Percentiles rank a stretch among this genome's conserved stretches.
Conservation (phyloP, 768 basidiomycete species). For the Rubroboletus satanas region DNA sequence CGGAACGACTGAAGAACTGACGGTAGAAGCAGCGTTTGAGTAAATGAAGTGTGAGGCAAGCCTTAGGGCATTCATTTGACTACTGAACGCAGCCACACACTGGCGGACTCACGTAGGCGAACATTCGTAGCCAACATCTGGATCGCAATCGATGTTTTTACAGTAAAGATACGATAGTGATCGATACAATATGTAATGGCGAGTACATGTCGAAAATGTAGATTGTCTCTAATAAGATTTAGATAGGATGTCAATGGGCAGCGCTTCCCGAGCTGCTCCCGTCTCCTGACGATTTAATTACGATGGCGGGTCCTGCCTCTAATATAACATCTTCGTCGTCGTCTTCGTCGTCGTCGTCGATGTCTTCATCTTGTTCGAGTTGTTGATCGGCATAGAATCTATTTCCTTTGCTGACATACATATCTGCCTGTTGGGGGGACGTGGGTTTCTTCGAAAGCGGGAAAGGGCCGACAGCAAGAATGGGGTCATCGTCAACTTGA, state of each 20-base stretch:
- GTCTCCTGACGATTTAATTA: conserved; percentile 35
- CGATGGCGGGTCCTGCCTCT: conserved; percentile 66
- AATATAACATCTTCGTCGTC: conserved; percentile 70
- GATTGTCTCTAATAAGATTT: conserved; percentile 5
- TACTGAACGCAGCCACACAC: conserved; percentile 1
- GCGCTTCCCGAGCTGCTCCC: conserved; percentile 24
- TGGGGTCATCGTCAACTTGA: conserved; percentile 40
- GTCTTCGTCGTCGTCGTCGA: conserved; percentile 59
- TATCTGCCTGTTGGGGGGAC: conserved; percentile 24
- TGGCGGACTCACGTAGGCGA: neutral
- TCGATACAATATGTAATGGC: conserved; percentile 10
- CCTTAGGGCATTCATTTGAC: neutral
- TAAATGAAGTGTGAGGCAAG: neutral
- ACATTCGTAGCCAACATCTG: neutral
- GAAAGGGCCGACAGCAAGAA: conserved; percentile 57
- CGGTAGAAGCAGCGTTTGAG: neutral
- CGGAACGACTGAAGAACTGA: conserved; percentile 1
- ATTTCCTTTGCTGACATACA: conserved; percentile 38
- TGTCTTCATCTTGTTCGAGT: conserved; percentile 55
- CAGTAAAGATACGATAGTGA: neutral
- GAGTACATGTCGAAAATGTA: conserved; percentile 18
- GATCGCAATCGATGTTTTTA: neutral
- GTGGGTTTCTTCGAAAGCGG: conserved; percentile 41
- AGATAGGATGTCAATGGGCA: conserved; percentile 13
- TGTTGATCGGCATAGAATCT: conserved; percentile 39